Conservation (phyloP, 768 basidiomycete species). For the Termitomyces sp. region DNA sequence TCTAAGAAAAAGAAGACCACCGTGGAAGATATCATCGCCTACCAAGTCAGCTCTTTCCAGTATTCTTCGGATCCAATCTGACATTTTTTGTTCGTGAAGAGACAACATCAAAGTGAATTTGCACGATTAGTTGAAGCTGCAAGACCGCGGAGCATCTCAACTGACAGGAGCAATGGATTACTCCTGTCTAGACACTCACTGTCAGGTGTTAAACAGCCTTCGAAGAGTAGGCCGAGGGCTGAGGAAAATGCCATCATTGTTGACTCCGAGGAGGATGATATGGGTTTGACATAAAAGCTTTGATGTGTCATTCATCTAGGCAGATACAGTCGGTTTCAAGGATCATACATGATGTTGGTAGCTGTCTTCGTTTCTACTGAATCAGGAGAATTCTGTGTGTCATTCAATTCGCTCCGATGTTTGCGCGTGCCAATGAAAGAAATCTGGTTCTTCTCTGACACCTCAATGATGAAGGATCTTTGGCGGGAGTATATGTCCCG, state of each 20-base stretch:
- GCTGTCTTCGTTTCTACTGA: background rate
- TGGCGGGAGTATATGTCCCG: too few species aligned
- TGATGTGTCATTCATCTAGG: background rate
- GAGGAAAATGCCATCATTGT: conserved; percentile 24
- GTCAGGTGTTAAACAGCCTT: background rate
- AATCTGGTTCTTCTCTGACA: background rate
- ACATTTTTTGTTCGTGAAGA: conserved; percentile 20
- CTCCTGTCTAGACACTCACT: conserved; percentile 7
- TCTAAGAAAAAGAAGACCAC: conserved; percentile 33
- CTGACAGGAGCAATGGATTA: background rate
- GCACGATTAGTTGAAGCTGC: conserved; percentile 30
- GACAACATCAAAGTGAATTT: conserved; percentile 34
- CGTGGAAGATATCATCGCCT: conserved; percentile 30
- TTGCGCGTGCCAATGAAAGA: background rate
- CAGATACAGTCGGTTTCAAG: background rate
- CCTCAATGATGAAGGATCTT: too few species aligned
- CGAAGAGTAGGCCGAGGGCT: background rate
- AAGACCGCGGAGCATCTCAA: conserved; percentile 14
- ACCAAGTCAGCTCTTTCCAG: conserved; percentile 28
- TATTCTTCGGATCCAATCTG: background rate
- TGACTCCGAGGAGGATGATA: conserved; percentile 28
- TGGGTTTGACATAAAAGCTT: background rate
- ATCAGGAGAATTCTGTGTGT: background rate
- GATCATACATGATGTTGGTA: background rate
- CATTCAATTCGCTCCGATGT: background rate